A percentile compares a stretch with the other conserved stretches of the same genome.
phyloP scores from a whole-genome alignment of 164 flowering plant genomes.

The grape (Vitis vinifera) region DNA sequence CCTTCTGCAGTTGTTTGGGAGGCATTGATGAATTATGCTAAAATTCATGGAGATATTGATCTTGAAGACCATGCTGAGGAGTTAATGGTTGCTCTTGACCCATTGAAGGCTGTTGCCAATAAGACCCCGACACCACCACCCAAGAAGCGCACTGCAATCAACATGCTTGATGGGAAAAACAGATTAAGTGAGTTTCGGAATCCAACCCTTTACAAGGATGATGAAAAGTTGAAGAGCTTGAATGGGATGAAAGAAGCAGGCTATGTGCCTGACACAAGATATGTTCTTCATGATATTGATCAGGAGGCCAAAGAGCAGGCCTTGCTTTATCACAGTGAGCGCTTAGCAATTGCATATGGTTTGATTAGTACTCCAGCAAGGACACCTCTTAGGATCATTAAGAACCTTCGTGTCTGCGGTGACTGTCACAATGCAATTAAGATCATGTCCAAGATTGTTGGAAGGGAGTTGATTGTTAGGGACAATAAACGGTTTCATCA shows the following conservation, averaged over 20 bases:
- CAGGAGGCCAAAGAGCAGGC: constrained; percentile 96
- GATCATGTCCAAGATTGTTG: constrained; percentile 86
- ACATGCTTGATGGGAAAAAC: constrained; percentile 75
- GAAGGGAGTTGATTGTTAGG: constrained; percentile 84
- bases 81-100: constrained; percentile 57
- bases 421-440: constrained; percentile 93
- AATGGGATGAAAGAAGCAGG: constrained; percentile 45
- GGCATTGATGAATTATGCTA: constrained; percentile 62
- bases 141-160: constrained; percentile 42
- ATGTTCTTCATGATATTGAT: constrained; percentile 91
- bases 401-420: constrained; percentile 83
- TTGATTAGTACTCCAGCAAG: constrained; percentile 84
- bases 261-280: constrained; percentile 86
- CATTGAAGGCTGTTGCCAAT: constrained; percentile 41
- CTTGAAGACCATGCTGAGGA: constrained; percentile 79
- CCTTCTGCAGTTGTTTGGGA: constrained; percentile 64
- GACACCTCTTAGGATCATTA: constrained; percentile 75
- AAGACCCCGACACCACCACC: constrained; percentile 69
- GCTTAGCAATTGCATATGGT: constrained; percentile 87
- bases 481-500: constrained; percentile 89
- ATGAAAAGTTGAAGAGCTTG: constrained; percentile 50
- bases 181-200: constrained; percentile 48
- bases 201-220: constrained; percentile 55
- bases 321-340: constrained; percentile 80
- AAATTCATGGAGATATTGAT: constrained; percentile 81